These are phyloP conservation scores for Kwoniella shandongensis DNA, from an alignment of 768 basidiomycete genomes.

Conservation along the genomic window DNA sequence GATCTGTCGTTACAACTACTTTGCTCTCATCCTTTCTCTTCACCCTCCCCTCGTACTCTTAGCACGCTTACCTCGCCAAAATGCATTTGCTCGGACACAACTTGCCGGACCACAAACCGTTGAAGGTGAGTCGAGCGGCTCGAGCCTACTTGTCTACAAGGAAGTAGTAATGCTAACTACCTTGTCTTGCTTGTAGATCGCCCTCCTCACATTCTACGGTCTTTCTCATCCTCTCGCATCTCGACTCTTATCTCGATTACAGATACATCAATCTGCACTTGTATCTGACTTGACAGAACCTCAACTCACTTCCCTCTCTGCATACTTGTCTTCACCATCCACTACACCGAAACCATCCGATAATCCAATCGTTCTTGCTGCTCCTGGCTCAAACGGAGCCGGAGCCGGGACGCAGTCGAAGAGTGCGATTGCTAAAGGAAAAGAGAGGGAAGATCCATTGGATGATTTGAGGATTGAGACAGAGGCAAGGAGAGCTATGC, in stretches of 20 bases:
- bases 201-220: constrained; percentile 87
- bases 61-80: constrained; percentile 6
- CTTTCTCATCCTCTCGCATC: constrained; percentile 72
- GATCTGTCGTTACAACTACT: no score
- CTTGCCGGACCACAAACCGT: constrained; percentile 71
- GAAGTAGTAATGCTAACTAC: no score
- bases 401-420: background rate
- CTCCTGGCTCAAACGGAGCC: constrained; percentile 22
- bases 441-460: constrained; percentile 61
- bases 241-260: constrained; percentile 84
- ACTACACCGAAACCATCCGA: constrained; percentile 68
- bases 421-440: constrained; percentile 9
- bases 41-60: no score
- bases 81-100: constrained; percentile 83
- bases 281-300: constrained; percentile 77
- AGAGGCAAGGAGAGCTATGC: constrained; percentile 75
- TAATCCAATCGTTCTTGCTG: constrained; percentile 65
- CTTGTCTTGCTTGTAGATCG: constrained; percentile 64
- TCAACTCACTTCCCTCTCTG: constrained; percentile 87
- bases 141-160: no score
- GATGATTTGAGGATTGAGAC: constrained; percentile 79
- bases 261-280: constrained; percentile 81
- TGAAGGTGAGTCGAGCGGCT: constrained; percentile 70
- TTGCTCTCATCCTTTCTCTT: no score
- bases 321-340: constrained; percentile 86